phyloP scores from a whole-genome alignment of 2,329 filamentous ascomycete genomes.

The Penicillium vulpinum region DNA sequence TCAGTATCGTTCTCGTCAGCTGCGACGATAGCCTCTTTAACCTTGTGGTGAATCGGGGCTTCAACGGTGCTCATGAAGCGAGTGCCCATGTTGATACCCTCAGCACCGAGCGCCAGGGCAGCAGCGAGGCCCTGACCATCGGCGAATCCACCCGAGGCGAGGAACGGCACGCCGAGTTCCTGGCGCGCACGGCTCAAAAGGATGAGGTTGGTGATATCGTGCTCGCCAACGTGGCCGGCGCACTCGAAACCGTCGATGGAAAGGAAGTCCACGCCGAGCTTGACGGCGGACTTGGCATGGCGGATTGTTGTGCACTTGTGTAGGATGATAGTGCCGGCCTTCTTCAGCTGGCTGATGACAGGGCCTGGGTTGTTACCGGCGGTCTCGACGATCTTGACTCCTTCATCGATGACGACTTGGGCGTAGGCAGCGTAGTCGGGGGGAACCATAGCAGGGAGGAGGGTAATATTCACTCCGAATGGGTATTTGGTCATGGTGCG shows the following conservation, averaged over 20 bases:
- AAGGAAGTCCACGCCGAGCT: slow-evolving; percentile 93
- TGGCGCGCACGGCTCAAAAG: slow-evolving; percentile 83
- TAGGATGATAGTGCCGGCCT: slow-evolving; percentile 72
- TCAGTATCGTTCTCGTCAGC: slow-evolving; percentile 89
- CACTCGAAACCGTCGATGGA: slow-evolving; percentile 98
- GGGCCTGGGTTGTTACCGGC: slow-evolving; percentile 88
- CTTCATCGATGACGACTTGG: slow-evolving; percentile 89
- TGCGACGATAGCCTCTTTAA: slow-evolving; percentile 89
- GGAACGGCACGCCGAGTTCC: slow-evolving; percentile 81
- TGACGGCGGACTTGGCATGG: slow-evolving; percentile 86
- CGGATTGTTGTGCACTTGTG: slow-evolving; percentile 98
- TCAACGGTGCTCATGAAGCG: slow-evolving; percentile 96
- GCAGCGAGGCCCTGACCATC: slow-evolving; percentile 92
- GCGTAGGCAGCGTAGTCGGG: slow-evolving; percentile 93
- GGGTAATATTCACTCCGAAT: slow-evolving; percentile 93
- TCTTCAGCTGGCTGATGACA: slow-evolving; percentile 85
- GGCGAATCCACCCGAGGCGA: slow-evolving; percentile 92
- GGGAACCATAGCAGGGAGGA: slow-evolving; percentile 83
- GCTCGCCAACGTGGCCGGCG: slow-evolving; percentile 65
- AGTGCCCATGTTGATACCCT: slow-evolving; percentile 98
- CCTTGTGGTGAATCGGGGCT: slow-evolving; percentile 85
- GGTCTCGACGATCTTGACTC: slow-evolving; percentile 86
- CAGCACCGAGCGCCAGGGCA: slow-evolving; percentile 83
- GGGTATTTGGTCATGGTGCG: slow-evolving; percentile 63
- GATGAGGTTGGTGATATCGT: slow-evolving; percentile 56